Evolutionary conservation across 106 monocot species (phyloP).

Genomic region (Triglochin maritima): DNA sequence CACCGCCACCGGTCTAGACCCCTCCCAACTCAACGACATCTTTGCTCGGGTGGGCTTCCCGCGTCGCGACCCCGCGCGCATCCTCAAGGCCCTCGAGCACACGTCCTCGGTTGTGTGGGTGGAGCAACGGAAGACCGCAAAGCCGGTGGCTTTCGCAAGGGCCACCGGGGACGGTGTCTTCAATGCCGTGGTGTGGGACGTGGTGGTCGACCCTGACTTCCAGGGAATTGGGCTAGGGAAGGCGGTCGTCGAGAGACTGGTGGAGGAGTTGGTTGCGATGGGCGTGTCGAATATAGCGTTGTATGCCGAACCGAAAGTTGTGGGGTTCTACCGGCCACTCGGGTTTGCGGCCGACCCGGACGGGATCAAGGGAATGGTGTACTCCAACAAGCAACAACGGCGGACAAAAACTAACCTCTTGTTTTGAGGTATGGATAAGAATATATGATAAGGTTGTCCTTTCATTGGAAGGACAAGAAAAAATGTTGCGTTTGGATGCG

Average conservation of each 20-base stretch:
- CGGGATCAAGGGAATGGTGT: slow-evolving; percentile 84
- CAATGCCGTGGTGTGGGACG: slow-evolving; percentile 99
- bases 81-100: slow-evolving; percentile 58
- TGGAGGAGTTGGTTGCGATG: slow-evolving; percentile 31
- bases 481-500: too few species aligned
- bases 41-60: slow-evolving; percentile 91
- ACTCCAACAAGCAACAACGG: slow-evolving; percentile 30
- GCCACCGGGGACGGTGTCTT: slow-evolving; percentile 89
- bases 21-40: slow-evolving; percentile 54
- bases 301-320: slow-evolving; percentile 78
- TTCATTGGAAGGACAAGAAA: not conserved
- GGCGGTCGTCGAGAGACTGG: slow-evolving; percentile 80
- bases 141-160: slow-evolving; percentile 74
- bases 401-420: not conserved
- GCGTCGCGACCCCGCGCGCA: slow-evolving; percentile 53
- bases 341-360: slow-evolving; percentile 81
- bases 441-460: not conserved
- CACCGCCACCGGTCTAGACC: slow-evolving; percentile 38
- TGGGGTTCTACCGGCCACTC: slow-evolving; percentile 80
- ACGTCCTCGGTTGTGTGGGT: slow-evolving; percentile 65
- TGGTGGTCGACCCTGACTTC: slow-evolving; percentile 81
- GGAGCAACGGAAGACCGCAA: slow-evolving; percentile 7
- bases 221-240: slow-evolving; percentile 87
- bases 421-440: not conserved
- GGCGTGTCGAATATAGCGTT: slow-evolving; percentile 71